Conservation (phyloP, 352 stramenopile species). For the Lagenidium giganteum region DNA sequence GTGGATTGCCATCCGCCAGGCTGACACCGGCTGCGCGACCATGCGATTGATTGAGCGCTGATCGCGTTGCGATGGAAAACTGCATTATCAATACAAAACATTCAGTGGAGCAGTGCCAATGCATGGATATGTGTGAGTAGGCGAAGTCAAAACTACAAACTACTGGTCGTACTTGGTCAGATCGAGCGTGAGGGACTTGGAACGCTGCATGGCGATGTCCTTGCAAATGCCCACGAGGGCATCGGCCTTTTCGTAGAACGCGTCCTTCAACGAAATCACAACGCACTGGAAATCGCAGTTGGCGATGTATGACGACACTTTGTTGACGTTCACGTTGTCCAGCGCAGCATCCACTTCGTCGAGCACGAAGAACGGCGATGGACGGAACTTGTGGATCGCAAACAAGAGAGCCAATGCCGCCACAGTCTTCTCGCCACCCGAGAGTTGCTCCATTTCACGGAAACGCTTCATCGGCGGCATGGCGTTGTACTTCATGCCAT, state of each 20-base stretch:
- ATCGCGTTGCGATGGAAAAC: no score
- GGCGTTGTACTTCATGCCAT: conserved; percentile 99
- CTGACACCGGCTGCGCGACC: no score
- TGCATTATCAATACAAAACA: no score
- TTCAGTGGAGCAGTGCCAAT: no score
- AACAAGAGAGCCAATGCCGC: conserved; percentile 98
- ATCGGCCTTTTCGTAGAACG: conserved; percentile 95
- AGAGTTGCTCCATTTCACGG: conserved; percentile 98
- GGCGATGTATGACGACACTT: conserved; percentile 96
- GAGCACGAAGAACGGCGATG: conserved; percentile 98
- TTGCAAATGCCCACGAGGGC: conserved; percentile 91
- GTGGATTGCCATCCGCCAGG: no score
- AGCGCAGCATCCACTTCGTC: conserved; percentile 99
- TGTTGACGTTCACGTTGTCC: conserved; percentile 99
- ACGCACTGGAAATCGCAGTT: conserved; percentile 97
- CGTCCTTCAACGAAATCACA: conserved; percentile 98
- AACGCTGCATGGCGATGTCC: conserved; percentile 69
- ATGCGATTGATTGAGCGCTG: no score
- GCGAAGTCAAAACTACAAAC: no score
- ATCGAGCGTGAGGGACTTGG: conserved; percentile 73
- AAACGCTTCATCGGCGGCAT: conserved; percentile 99
- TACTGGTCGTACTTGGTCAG: conserved; percentile 66
- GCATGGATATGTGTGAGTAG: no score
- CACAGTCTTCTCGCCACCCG: conserved; percentile 98
- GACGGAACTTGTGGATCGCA: conserved; percentile 96